These are phyloP conservation scores for Cercospora sp. DNA, from an alignment of 2,329 filamentous ascomycete genomes.

Conservation along the genomic window DNA sequence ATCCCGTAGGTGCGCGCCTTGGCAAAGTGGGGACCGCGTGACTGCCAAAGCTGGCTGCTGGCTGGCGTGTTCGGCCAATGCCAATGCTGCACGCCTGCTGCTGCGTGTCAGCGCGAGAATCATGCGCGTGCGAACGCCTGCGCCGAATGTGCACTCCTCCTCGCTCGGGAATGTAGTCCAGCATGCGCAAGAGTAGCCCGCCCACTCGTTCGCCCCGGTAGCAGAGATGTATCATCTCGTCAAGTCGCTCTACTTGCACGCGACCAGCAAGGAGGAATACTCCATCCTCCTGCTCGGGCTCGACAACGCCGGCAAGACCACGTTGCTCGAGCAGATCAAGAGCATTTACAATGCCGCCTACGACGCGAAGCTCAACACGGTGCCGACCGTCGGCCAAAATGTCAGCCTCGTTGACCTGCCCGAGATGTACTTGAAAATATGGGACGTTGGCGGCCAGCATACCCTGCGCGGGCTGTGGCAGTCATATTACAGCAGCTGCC, in stretches of 20 bases:
- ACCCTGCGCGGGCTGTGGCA: constrained; percentile 89
- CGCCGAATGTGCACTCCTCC: not conserved
- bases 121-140: not conserved
- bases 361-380: constrained; percentile 74
- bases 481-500: constrained; percentile 88
- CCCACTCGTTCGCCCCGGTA: constrained; percentile 11
- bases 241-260: constrained; percentile 91
- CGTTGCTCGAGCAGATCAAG: constrained; percentile 95
- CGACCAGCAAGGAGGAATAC: constrained; percentile 99
- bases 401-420: constrained; percentile 86
- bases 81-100: not conserved
- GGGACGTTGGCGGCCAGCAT: constrained; percentile 95
- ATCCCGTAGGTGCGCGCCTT: constrained; percentile 7
- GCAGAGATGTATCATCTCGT: constrained; percentile 85
- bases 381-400: constrained; percentile 96
- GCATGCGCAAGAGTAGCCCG: constrained; percentile 1
- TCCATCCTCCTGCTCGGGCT: constrained; percentile 95
- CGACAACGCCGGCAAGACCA: constrained; percentile 98
- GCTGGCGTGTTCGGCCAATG: constrained; percentile 1
- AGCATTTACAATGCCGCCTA: constrained; percentile 70
- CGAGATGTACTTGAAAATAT: constrained; percentile 97
- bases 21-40: constrained; percentile 4
- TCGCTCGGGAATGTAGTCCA: constrained; percentile 12
- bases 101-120: constrained; percentile 11
- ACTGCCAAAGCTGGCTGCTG: not conserved